phyloP scores from a whole-genome alignment of 208 protist genomes.

The Crithidia expoeki region DNA sequence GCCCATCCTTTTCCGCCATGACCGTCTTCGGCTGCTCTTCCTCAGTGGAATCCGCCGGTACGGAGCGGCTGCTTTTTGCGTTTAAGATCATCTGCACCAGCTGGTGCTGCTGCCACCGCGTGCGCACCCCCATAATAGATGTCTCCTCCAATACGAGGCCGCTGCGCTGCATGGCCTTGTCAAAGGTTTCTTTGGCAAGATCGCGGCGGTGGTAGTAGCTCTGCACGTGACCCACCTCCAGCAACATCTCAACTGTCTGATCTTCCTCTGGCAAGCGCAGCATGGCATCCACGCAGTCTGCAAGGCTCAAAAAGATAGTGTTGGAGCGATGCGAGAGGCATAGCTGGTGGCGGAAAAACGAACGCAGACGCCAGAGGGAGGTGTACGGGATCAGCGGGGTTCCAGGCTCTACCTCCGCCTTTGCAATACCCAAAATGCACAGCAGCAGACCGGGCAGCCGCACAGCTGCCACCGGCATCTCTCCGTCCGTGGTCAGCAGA shows the following conservation, averaged over 20 bases:
- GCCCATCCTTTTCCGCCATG: constrained; percentile 81
- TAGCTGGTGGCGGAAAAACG: constrained; percentile 82
- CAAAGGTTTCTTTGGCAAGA: constrained; percentile 69
- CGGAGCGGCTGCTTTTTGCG: constrained; percentile 47
- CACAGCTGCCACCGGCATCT: constrained; percentile 75
- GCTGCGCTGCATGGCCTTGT: constrained; percentile 59
- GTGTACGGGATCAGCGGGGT: constrained; percentile 47
- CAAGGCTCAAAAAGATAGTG: constrained; percentile 63
- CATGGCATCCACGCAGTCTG: constrained; percentile 71
- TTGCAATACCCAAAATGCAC: constrained; percentile 55
- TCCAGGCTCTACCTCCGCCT: constrained; percentile 25
- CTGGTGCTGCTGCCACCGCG: constrained; percentile 90
- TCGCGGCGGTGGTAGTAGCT: constrained; percentile 89
- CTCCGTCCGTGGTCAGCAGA: constrained; percentile 85
- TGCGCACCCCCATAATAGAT: constrained; percentile 88
- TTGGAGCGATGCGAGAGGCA: constrained; percentile 78
- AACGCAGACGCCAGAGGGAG: constrained; percentile 73
- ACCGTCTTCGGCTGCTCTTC: constrained; percentile 55
- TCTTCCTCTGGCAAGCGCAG: constrained; percentile 50
- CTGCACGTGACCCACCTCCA: constrained; percentile 87
- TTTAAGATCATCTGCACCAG: constrained; percentile 85
- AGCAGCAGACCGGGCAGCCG: constrained; percentile 73
- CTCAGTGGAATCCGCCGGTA: constrained; percentile 32
- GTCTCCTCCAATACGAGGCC: constrained; percentile 77
- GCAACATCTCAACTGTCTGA: constrained; percentile 58